Evolutionary conservation across 768 basidiomycete species (phyloP).

Genomic region (Lactifluus rugatus): DNA sequence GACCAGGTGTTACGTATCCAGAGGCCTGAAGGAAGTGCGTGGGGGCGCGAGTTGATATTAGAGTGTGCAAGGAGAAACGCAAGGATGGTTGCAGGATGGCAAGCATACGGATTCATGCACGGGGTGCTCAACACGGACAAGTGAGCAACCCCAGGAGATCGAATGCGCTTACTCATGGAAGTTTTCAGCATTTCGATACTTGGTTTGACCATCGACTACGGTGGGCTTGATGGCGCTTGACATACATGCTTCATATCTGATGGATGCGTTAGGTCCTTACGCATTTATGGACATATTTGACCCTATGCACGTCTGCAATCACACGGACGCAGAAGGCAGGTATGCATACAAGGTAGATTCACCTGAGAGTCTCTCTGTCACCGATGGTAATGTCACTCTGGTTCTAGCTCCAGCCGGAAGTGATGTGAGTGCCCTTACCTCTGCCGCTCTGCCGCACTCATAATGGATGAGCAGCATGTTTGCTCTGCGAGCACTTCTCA

Average conservation of each 20-base stretch:
- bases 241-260: neutral
- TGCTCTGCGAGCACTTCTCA: conserved; percentile 69
- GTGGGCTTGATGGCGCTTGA: conserved; percentile 24
- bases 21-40: conserved; percentile 31
- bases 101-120: conserved; percentile 90
- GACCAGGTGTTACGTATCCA: conserved; percentile 46
- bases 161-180: conserved; percentile 9
- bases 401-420: conserved; percentile 57
- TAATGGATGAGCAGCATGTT: conserved; percentile 41
- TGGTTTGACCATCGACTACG: conserved; percentile 72
- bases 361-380: conserved; percentile 4
- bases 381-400: neutral
- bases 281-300: conserved; percentile 95
- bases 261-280: conserved; percentile 53
- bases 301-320: conserved; percentile 80
- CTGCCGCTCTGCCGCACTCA: conserved; percentile 4
- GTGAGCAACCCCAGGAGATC: conserved; percentile 30
- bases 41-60: conserved; percentile 63
- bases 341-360: conserved; percentile 55
- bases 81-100: conserved; percentile 91
- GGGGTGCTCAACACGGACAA: conserved; percentile 98
- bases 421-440: conserved; percentile 46
- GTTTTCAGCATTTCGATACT: conserved; percentile 53
- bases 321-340: conserved; percentile 67
- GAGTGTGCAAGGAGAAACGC: conserved; percentile 83